A percentile compares a stretch with the other conserved stretches of the same genome.
Evolutionary conservation across 2,329 filamentous ascomycete genomes (phyloP).

Genomic region (Teratosphaeria gauchensis): DNA sequence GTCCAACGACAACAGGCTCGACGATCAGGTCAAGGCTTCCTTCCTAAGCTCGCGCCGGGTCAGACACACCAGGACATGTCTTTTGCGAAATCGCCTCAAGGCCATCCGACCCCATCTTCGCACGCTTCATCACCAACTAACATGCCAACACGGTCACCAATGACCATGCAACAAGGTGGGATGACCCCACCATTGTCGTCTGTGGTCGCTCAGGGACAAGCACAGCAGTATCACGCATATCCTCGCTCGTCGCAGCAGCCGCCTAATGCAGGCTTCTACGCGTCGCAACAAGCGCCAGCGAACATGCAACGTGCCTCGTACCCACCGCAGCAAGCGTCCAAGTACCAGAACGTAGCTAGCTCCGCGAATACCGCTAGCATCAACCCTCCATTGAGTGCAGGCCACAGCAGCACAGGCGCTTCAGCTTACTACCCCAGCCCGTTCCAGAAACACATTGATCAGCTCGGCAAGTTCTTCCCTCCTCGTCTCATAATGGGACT

Average conservation of each 20-base stretch:
- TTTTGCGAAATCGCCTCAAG: slow-evolving; percentile 56
- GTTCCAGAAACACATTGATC: slow-evolving; percentile 90
- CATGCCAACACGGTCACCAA: slow-evolving; percentile 48
- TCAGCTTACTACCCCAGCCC: slow-evolving; percentile 68
- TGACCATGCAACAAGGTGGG: slow-evolving; percentile 49
- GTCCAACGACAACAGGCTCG: slow-evolving; percentile 58
- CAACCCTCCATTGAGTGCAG: slow-evolving; percentile 8
- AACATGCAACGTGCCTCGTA: slow-evolving; percentile 14
- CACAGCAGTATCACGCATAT: slow-evolving; percentile 34
- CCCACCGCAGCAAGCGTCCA: slow-evolving; percentile 11
- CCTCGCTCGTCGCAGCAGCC: slow-evolving; percentile 32
- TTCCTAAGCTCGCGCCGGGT: slow-evolving; percentile 28
- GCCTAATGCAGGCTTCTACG: slow-evolving; percentile 34
- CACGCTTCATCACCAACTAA: slow-evolving; percentile 60
- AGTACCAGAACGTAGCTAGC: slow-evolving; percentile 17
- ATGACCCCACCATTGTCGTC: slow-evolving; percentile 54
- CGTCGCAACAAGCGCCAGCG: slow-evolving; percentile 27
- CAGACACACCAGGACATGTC: slow-evolving; percentile 32
- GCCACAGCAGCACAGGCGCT: slow-evolving; percentile 28
- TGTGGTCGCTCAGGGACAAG: slow-evolving; percentile 42
- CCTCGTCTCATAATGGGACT: slow-evolving; percentile 44
- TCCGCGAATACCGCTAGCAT: slow-evolving; percentile 11
- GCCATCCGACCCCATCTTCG: slow-evolving; percentile 72
- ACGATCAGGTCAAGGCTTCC: slow-evolving; percentile 23
- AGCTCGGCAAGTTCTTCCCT: slow-evolving; percentile 74